These are phyloP conservation scores for Fusarium goolgardi DNA, from an alignment of 2,329 filamentous ascomycete genomes.

Conservation along the genomic window DNA sequence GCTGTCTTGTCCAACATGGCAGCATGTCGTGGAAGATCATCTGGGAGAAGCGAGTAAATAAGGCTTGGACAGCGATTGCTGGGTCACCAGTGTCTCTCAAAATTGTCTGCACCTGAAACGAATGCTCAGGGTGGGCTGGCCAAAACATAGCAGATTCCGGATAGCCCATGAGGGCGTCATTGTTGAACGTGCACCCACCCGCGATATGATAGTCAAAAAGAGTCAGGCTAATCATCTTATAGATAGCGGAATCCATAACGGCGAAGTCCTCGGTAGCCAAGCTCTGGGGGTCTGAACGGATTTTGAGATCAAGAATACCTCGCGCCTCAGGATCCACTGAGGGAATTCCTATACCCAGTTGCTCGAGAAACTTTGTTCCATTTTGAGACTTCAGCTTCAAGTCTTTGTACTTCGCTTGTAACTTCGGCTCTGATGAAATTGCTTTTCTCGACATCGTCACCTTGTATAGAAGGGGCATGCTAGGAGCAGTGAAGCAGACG, in stretches of 20 bases:
- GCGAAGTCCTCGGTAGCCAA: not conserved
- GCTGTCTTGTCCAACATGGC: not conserved
- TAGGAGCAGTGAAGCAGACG: not conserved
- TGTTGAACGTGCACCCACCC: not conserved
- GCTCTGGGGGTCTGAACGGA: not conserved
- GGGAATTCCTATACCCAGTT: not conserved
- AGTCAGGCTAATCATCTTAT: not conserved
- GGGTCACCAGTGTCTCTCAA: constrained; percentile 16
- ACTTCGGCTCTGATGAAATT: not conserved
- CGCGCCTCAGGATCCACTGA: not conserved
- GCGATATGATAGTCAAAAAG: not conserved
- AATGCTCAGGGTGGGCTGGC: constrained; percentile 16
- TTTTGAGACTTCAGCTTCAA: not conserved
- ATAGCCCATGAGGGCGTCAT: not conserved
- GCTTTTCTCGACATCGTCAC: constrained; percentile 18
- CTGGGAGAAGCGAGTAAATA: constrained; percentile 12
- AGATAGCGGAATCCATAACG: not conserved
- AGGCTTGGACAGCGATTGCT: not conserved
- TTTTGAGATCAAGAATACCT: not conserved
- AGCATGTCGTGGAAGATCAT: constrained; percentile 25
- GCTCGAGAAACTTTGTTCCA: not conserved
- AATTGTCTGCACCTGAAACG: constrained; percentile 10
- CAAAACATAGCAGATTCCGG: not conserved
- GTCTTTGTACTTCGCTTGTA: not conserved
- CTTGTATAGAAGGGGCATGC: not conserved